Evolutionary conservation across 2,329 filamentous ascomycete genomes (phyloP), one percentile per base, ranked within the genome.

Genomic region (Neofusicoccum cordaticola): DNA sequence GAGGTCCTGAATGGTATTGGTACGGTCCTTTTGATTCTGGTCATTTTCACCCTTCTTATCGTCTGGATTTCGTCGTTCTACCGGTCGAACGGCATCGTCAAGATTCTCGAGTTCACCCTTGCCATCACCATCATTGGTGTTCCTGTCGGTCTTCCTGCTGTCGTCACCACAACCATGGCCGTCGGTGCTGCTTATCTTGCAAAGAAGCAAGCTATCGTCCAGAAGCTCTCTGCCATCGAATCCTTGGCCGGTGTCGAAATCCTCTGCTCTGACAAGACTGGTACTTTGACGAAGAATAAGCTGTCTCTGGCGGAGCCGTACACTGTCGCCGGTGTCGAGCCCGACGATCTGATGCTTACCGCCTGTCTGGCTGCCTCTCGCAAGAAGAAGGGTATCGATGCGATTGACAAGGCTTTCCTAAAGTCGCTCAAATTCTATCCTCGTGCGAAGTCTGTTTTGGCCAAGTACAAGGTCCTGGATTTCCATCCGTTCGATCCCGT

Each of bases 331-430:
- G 92, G 92, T 74, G 90, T 96, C 66, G 90, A 93, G 70, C 86
- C 90, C 41, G 90, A 95, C 78, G 92, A 96, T 73, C 89, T 96
- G 68, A 96, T 96, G 91, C 85, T 96, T 69, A 95, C 92, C 81
- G 92, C 92, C 73, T 96, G 92, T 78, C 82, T 96, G 74, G 92
- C 92, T 73, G 92, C 92, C 68, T 94, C 90, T 70, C 90, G 92
- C 82, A 96, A 95, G 87, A 94, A 93, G 86, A 96, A 96, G 85
- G 92, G 92, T 83, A 93, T 96, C 69, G 92, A 96, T 76, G 91
- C 93, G 70, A 96, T 96, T 71, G 93, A 96, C 85, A 95, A 94
- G 85, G 92, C 92, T 75, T 96, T 96, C 84, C 85, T 96, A 71
- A 96, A 95, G 83, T 86, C 90, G 22, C 87, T 96, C 68, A 87